These are phyloP conservation scores for Sinapis alba DNA, from an alignment of 441 rosid genomes.

Conservation along the genomic window DNA sequence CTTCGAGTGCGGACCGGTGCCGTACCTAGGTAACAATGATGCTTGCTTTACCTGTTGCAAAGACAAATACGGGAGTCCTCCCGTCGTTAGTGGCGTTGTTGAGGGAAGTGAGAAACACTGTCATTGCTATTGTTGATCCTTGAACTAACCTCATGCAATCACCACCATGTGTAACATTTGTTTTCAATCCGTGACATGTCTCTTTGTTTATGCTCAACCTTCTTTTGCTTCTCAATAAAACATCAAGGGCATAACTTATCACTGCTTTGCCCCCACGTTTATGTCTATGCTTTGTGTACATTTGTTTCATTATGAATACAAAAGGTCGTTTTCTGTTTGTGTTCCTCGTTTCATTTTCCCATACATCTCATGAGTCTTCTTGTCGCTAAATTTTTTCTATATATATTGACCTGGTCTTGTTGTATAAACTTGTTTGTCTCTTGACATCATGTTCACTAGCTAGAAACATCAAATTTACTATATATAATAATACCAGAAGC, in stretches of 20 bases:
- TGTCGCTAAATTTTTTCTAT: background rate
- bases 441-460: background rate
- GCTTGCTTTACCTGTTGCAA: background rate
- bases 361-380: background rate
- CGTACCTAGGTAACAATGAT: background rate
- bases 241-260: constrained; percentile 1
- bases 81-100: background rate
- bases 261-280: background rate
- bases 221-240: constrained; percentile 11
- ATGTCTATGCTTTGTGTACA: background rate
- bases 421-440: background rate
- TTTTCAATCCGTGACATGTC: background rate
- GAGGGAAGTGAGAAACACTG: background rate
- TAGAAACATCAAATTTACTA: background rate
- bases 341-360: background rate
- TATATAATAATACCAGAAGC: background rate
- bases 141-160: background rate
- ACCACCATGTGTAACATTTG: background rate
- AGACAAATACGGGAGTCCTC: background rate
- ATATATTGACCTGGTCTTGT: background rate
- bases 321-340: background rate
- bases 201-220: background rate
- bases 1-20: background rate
- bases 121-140: constrained; percentile 9
- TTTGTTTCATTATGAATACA: background rate